Conservation (phyloP, 2,329 filamentous ascomycete genomes). For the Penicillium corylophilum region DNA sequence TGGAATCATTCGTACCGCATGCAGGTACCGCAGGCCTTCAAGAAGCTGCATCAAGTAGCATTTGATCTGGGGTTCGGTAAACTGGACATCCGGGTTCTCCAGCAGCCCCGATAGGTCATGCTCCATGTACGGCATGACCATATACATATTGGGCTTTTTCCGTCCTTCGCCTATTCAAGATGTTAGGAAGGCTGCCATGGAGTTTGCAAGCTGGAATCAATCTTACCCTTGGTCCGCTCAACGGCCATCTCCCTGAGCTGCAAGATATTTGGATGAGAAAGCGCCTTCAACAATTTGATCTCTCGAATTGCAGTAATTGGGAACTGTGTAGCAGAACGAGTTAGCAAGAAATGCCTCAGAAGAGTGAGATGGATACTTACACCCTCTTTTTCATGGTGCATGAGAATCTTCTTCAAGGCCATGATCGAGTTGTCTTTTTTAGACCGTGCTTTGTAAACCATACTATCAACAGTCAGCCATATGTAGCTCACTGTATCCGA, state of each 20-base stretch:
- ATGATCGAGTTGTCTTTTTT: constrained; percentile 72
- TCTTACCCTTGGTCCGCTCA: constrained; percentile 65
- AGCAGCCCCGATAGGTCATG: constrained; percentile 96
- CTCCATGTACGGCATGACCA: constrained; percentile 99
- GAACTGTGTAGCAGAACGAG: constrained; percentile 55
- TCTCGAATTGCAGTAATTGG: constrained; percentile 97
- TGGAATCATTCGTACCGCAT: constrained; percentile 56
- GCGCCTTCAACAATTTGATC: constrained; percentile 92
- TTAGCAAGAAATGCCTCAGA: background rate
- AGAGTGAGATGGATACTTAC: constrained; percentile 46
- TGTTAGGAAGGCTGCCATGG: constrained; percentile 16
- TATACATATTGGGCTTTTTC: constrained; percentile 83
- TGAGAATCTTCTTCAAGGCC: constrained; percentile 96
- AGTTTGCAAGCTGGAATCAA: background rate
- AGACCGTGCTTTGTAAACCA: constrained; percentile 86
- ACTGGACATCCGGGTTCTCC: constrained; percentile 86
- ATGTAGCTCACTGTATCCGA: background rate
- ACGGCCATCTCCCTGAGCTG: constrained; percentile 94
- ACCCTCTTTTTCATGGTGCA: constrained; percentile 99
- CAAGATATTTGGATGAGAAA: constrained; percentile 88
- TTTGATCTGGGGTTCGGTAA: constrained; percentile 90
- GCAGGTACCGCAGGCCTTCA: constrained; percentile 84
- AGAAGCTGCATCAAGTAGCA: constrained; percentile 95
- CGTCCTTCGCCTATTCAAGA: constrained; percentile 64
- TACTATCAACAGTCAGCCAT: constrained; percentile 49